These are phyloP conservation scores for Populus tremula DNA, from an alignment of 345 rosid genomes.

Conservation along the genomic window DNA sequence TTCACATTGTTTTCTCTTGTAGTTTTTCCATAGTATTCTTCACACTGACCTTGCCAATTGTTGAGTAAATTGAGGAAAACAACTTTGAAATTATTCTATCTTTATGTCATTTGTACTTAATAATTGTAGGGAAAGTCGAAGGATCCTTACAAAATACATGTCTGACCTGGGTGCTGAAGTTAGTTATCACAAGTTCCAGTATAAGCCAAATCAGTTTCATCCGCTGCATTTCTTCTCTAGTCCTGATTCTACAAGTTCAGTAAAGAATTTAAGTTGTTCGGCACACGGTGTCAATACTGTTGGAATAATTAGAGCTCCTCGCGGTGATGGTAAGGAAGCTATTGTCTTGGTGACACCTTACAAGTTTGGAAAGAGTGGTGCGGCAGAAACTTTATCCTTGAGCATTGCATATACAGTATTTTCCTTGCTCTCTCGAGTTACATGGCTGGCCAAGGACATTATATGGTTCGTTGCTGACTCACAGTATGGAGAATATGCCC, in stretches of 20 bases:
- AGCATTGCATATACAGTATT: slow-evolving; percentile 66
- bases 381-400: slow-evolving; percentile 51
- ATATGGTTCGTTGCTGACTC: slow-evolving; percentile 91
- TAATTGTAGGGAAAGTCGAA: slow-evolving; percentile 52
- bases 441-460: slow-evolving; percentile 93
- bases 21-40: neutral
- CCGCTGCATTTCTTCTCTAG: slow-evolving; percentile 79
- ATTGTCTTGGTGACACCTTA: slow-evolving; percentile 89
- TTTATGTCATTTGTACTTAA: slow-evolving; percentile 10
- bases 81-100: slow-evolving; percentile 2
- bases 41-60: neutral
- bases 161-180: slow-evolving; percentile 83
- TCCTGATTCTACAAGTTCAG: slow-evolving; percentile 39
- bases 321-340: slow-evolving; percentile 92
- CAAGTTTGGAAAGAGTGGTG: slow-evolving; percentile 47
- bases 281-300: slow-evolving; percentile 47
- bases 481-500: slow-evolving; percentile 69
- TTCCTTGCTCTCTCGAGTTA: slow-evolving; percentile 74
- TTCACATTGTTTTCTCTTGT: neutral
- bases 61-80: neutral
- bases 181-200: slow-evolving; percentile 69
- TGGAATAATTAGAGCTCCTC: slow-evolving; percentile 90
- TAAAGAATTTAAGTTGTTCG: slow-evolving; percentile 53
- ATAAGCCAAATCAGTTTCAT: slow-evolving; percentile 54
- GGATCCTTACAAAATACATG: slow-evolving; percentile 58